Base-by-base conservation (phyloP, 768 basidiomycete species). In the Mycena rebaudengoi region DNA sequence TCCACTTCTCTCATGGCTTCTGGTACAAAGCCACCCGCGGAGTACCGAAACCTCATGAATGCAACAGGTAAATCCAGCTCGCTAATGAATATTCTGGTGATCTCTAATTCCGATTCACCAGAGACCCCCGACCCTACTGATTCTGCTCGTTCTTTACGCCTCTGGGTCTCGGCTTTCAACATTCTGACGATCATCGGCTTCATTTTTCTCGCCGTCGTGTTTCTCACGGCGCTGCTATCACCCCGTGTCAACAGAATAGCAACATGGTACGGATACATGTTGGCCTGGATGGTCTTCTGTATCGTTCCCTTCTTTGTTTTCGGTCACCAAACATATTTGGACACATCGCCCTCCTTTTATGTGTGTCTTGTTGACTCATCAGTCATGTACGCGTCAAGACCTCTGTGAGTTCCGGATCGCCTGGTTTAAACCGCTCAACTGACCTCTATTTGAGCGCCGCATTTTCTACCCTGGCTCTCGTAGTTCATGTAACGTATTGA, bases 381-480 rank as follows among this genome's bases (percentile, higher is more conserved):
- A 14, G 7, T 64, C 23, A 64, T 64, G 62, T 64, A 64, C 35
- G 55, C 62, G 5, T 64, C 56, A 1, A 55, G 62, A 33, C 62
- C 62, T 14, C 40, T 54, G 62, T 64, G 41, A 44, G 50, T 2
- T 0, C 1, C 7, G 16, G 18, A n/a, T 4, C 7, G 16, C 10
- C 8, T 14, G 4, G 18, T 11, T 11, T 11, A 7, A 11, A 18
- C 21, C 30, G 14, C 5, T 58, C 18, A 29, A 45, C 12, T 18
- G 18, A 5, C 7, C 14, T 12, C 14, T n/a, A n/a, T n/a, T n/a
- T n/a, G n/a, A 64, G 62, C 23, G 62, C 56, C 11, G 62, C 14
- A 11, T 58, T 64, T 18, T 55, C 49, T 7, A 64, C 62, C 43
- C 21, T 64, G 13, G 33, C 62, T 3, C 62, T 64, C 32, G 25